A percentile compares a stretch with the other conserved stretches of the same genome.
Conservation (phyloP, 352 stramenopile species). For the Globisporangium carolinianum region DNA sequence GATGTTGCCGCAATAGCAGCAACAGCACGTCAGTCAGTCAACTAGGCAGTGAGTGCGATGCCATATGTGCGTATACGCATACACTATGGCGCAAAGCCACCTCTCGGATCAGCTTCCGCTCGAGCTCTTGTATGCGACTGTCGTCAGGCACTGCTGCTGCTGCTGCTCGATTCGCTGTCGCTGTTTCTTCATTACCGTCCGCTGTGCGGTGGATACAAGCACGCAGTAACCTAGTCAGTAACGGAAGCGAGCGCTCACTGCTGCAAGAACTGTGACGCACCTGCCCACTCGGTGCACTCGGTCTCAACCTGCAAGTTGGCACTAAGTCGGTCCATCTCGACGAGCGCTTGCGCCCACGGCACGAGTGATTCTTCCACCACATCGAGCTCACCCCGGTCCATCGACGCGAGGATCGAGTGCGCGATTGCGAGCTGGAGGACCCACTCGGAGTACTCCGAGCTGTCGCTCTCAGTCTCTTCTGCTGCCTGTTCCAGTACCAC, state of each 20-base stretch:
- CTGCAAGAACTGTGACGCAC: too few relatives aligned
- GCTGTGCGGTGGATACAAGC: too few relatives aligned
- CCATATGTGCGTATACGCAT: neutral
- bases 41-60: neutral
- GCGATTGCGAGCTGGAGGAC: conserved; percentile 62
- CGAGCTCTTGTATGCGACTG: conserved; percentile 33
- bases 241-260: too few relatives aligned
- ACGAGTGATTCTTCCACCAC: conserved; percentile 45
- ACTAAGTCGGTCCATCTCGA: conserved; percentile 36
- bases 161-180: neutral
- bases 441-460: conserved; percentile 42
- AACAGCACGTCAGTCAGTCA: neutral
- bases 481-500: neutral
- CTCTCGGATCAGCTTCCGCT: conserved; percentile 58
- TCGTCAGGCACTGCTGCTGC: neutral
- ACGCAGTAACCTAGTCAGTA: too few relatives aligned
- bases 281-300: too few relatives aligned
- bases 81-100: conserved; percentile 10
- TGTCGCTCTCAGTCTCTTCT: neutral
- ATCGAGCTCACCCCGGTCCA: conserved; percentile 46
- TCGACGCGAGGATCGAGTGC: conserved; percentile 52
- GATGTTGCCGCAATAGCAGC: conserved; percentile 5
- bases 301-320: too few relatives aligned
- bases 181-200: neutral
- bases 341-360: conserved; percentile 54